Evolutionary conservation across 2,329 filamentous ascomycete species (phyloP).

Genomic region (Zasmidium cellare): DNA sequence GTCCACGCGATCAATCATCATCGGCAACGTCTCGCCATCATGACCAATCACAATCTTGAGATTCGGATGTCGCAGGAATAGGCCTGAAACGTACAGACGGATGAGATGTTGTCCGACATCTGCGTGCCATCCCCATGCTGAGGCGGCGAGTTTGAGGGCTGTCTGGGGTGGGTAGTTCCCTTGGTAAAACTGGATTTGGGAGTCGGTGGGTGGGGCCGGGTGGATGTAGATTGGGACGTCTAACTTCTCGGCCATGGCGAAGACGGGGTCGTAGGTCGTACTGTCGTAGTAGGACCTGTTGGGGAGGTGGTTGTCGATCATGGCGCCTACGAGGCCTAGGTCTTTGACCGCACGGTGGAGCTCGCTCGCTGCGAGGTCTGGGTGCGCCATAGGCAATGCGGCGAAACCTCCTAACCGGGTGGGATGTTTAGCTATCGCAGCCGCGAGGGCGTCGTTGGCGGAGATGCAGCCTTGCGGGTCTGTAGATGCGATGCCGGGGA

Average conservation of each 20-base stretch:
- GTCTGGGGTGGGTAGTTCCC: slow-evolving; percentile 35
- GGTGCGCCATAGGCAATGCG: slow-evolving; percentile 28
- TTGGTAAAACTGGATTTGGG: slow-evolving; percentile 37
- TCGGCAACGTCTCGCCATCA: slow-evolving; percentile 58
- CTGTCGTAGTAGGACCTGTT: slow-evolving; percentile 29
- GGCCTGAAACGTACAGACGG: slow-evolving; percentile 51
- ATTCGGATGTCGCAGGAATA: slow-evolving; percentile 56
- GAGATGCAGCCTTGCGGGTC: slow-evolving; percentile 15
- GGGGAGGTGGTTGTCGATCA: slow-evolving; percentile 30
- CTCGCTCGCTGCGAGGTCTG: slow-evolving; percentile 25
- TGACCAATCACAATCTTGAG: slow-evolving; percentile 59
- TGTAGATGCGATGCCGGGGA: slow-evolving; percentile 10
- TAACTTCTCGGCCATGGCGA: slow-evolving; percentile 37
- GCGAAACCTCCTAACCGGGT: slow-evolving; percentile 28
- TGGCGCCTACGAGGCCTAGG: slow-evolving; percentile 28
- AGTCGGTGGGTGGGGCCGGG: slow-evolving; percentile 42
- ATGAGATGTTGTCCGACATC: slow-evolving; percentile 51
- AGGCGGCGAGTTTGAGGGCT: slow-evolving; percentile 36
- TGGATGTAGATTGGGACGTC: slow-evolving; percentile 54
- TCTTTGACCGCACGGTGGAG: slow-evolving; percentile 24
- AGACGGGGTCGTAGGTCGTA: slow-evolving; percentile 26
- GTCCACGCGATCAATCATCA: slow-evolving; percentile 51
- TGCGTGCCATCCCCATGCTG: slow-evolving; percentile 52
- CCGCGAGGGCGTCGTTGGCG: slow-evolving; percentile 28
- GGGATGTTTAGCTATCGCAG: slow-evolving; percentile 15